Evolutionary conservation across 176 grass and related monocot genomes (phyloP), one percentile per base, ranked within the genome.

Genomic region (Triticum turgidum): DNA sequence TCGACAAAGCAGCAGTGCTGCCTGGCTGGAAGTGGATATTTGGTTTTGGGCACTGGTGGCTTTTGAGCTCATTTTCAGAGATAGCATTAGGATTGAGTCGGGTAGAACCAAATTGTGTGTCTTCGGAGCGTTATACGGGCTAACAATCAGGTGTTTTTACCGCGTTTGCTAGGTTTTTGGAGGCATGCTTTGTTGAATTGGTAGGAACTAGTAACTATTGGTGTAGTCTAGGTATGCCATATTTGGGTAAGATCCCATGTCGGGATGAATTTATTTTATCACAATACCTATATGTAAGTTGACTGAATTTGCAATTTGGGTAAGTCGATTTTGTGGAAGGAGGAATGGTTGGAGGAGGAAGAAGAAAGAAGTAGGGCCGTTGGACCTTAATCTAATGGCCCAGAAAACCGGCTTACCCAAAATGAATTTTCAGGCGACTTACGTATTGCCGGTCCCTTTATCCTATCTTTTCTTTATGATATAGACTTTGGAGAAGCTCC

Each of bases 191-290:
- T 17, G 29, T 42, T 71, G 22, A 81, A 77, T 76, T 45, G 22
- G 61, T 42, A 61, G 9, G 33, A 71, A 54, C 38, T 42, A 61
- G 9, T 24, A 71, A 54, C 38, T 81, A 30, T 34, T 81, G 68
- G 13, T 52, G 47, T 80, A 58, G 11, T 69, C 39, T 22, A 66
- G 42, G 24, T 83, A 29, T 76, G 25, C 4, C 42, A 10, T 7
- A 0, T 51, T 86, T 89, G 13, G 11, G 49, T 77, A 86, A 86
- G 20, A 52, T 86, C 5, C 9, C 11, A 30, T 77, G 59, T 59
- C 37, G 45, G 3, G 20, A 61, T 38, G 29, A 5, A 22, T 15
- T 84, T 81, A 54, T 44, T 11, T 44, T 44, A 44, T 44, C 29
- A 30, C 29, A 30, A 30, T 30, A 30, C 29, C 29, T 30, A 30